Evolutionary conservation across 2,329 filamentous ascomycete species (phyloP).

Genomic region (Cladosporium sphaerospermum): DNA sequence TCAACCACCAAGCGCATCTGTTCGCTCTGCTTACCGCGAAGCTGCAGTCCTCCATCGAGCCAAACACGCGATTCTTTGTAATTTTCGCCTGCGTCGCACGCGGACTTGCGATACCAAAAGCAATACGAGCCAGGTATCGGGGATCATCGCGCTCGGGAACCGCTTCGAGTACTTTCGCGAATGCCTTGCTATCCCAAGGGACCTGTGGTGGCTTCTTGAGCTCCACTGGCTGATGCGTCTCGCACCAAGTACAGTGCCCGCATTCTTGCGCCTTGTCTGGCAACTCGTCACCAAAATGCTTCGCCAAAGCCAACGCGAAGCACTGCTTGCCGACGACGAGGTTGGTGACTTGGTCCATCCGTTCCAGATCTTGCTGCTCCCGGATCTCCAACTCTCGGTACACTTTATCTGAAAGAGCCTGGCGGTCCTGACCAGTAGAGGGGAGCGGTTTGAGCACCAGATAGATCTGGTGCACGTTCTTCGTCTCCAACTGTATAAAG

Average conservation of each 20-base stretch:
- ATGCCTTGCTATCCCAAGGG: slow-evolving; percentile 34
- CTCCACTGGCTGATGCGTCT: slow-evolving; percentile 28
- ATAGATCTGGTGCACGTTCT: slow-evolving; percentile 51
- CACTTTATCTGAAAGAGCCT: slow-evolving; percentile 30
- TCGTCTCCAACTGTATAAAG: slow-evolving; percentile 46
- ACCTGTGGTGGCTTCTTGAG: slow-evolving; percentile 37
- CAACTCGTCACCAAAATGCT: slow-evolving; percentile 53
- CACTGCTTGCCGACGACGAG: slow-evolving; percentile 49
- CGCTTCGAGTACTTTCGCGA: slow-evolving; percentile 40
- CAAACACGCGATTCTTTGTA: slow-evolving; percentile 42
- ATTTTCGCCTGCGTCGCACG: slow-evolving; percentile 46
- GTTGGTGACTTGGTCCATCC: slow-evolving; percentile 46
- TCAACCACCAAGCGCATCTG: background rate
- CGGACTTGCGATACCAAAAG: slow-evolving; percentile 58
- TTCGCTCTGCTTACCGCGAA: slow-evolving; percentile 39
- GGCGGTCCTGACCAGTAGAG: slow-evolving; percentile 35
- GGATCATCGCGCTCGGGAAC: slow-evolving; percentile 51
- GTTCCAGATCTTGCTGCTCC: slow-evolving; percentile 49
- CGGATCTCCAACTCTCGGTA: slow-evolving; percentile 46
- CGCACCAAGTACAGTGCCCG: slow-evolving; percentile 50
- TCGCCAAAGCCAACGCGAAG: slow-evolving; percentile 47
- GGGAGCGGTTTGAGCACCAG: slow-evolving; percentile 46
- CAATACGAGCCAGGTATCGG: slow-evolving; percentile 52
- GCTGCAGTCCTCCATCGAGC: slow-evolving; percentile 49
- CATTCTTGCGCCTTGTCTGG: slow-evolving; percentile 42